A percentile compares a stretch with the other conserved stretches of the same genome.
These are phyloP conservation scores for Cryomyces minteri DNA, from an alignment of 495 filamentous ascomycete species.

Conservation along the genomic window DNA sequence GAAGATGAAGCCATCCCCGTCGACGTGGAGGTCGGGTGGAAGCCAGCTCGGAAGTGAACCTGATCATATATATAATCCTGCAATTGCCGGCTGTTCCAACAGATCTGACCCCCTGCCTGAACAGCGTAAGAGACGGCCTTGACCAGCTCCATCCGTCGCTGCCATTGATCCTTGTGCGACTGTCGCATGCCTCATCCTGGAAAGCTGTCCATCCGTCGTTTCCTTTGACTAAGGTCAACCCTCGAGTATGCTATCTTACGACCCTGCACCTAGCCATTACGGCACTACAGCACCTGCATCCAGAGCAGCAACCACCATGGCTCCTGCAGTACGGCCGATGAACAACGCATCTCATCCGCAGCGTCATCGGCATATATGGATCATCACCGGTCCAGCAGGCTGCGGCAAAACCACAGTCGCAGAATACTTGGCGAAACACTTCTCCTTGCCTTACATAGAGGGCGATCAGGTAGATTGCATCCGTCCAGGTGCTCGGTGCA, in stretches of 20 bases:
- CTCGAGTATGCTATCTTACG: not conserved
- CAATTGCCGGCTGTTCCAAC: too few species aligned
- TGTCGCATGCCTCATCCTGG: too few species aligned
- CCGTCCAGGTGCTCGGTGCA: not conserved
- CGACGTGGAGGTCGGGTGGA: too few species aligned
- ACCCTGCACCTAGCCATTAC: not conserved
- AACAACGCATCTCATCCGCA: not conserved
- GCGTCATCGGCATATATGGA: conserved; percentile 75
- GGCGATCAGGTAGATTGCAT: conserved; percentile 67
- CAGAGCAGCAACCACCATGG: not conserved
- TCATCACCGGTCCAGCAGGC: conserved; percentile 93
- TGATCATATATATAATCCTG: too few species aligned
- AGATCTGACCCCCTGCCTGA: too few species aligned
- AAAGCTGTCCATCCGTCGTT: too few species aligned
- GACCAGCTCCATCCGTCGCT: too few species aligned
- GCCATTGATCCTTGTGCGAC: too few species aligned
- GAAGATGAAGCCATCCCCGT: too few species aligned
- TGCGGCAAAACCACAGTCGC: conserved; percentile 94
- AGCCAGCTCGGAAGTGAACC: too few species aligned
- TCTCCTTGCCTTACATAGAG: conserved; percentile 73
- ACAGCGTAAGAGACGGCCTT: too few species aligned
- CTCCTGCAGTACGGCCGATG: not conserved
- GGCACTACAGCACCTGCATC: not conserved
- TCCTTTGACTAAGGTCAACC: too few species aligned
- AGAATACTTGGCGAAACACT: conserved; percentile 47